Evolutionary conservation across 139 green algal genomes (phyloP).

Genomic region (Chlamydomonas urium): DNA sequence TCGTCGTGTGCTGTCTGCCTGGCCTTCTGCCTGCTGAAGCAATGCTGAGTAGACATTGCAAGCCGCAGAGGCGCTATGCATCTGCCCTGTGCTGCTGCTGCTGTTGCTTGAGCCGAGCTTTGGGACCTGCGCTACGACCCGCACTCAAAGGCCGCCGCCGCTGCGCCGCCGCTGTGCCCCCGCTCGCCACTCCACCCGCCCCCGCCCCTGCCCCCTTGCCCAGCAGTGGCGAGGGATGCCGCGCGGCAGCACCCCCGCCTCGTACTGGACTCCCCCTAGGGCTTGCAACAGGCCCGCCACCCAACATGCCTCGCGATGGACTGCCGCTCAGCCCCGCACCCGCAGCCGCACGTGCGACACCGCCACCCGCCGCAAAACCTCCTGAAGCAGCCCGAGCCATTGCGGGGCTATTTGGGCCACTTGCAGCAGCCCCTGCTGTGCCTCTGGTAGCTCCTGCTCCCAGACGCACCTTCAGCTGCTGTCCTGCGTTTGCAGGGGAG

Average conservation of each 20-base stretch:
- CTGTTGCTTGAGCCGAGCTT: background rate
- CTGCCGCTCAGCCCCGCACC: too few relatives aligned
- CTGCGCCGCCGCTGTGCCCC: background rate
- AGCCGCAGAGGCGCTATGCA: background rate
- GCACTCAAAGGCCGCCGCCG: background rate
- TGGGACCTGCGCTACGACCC: background rate
- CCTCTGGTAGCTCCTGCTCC: background rate
- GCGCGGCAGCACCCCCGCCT: too few relatives aligned
- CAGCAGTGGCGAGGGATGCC: background rate
- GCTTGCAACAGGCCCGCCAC: too few relatives aligned
- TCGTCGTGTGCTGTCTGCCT: too few relatives aligned
- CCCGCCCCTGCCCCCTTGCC: background rate
- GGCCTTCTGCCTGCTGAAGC: too few relatives aligned
- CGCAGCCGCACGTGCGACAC: background rate
- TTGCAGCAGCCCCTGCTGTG: background rate
- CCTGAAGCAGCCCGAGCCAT: background rate
- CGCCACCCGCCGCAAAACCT: background rate
- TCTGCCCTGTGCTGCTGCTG: background rate
- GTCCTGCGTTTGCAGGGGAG: background rate
- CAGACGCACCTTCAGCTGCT: background rate
- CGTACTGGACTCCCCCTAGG: too few relatives aligned
- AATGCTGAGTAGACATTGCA: too few relatives aligned
- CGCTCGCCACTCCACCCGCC: too few relatives aligned
- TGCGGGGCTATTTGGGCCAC: background rate
- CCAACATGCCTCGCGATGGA: too few relatives aligned